A percentile compares a stretch with the other conserved stretches of the same genome.
These are phyloP conservation scores for Pleurotus sapidus DNA, from an alignment of 768 basidiomycete genomes.

Conservation along the genomic window DNA sequence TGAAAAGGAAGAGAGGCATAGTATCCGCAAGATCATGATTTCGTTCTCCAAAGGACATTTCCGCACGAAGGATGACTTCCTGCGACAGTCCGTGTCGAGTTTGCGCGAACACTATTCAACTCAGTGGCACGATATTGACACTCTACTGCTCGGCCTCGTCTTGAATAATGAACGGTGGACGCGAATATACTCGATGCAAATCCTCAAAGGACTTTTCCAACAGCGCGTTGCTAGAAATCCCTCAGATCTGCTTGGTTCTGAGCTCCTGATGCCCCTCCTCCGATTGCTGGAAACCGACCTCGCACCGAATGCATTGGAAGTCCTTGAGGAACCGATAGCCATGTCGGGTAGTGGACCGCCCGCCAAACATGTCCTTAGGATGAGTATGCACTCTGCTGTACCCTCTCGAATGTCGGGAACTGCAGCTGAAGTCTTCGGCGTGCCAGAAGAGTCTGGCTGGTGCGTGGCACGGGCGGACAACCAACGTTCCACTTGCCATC, in stretches of 20 bases:
- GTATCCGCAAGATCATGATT: slow-evolving; percentile 84
- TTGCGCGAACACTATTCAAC: slow-evolving; percentile 82
- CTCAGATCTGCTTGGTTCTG: slow-evolving; percentile 74
- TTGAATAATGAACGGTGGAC: slow-evolving; percentile 84
- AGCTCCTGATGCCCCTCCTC: slow-evolving; percentile 87
- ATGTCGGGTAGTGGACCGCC: slow-evolving; percentile 73
- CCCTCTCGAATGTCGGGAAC: slow-evolving; percentile 45
- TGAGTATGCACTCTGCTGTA: slow-evolving; percentile 76
- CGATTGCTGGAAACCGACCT: slow-evolving; percentile 87
- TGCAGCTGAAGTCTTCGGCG: slow-evolving; percentile 73
- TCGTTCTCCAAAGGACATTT: slow-evolving; percentile 87
- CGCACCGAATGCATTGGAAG: slow-evolving; percentile 82
- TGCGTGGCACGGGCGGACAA: slow-evolving; percentile 69
- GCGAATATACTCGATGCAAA: slow-evolving; percentile 78
- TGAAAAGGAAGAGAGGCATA: slow-evolving; percentile 65
- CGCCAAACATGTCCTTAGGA: slow-evolving; percentile 84
- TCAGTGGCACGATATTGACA: slow-evolving; percentile 78
- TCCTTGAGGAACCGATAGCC: slow-evolving; percentile 87
- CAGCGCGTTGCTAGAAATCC: slow-evolving; percentile 77
- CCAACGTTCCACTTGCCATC: slow-evolving; percentile 59
- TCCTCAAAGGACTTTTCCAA: slow-evolving; percentile 86
- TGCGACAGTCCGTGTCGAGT: slow-evolving; percentile 82
- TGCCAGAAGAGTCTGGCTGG: slow-evolving; percentile 85
- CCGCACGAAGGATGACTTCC: slow-evolving; percentile 90
- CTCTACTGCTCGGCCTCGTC: slow-evolving; percentile 81